phyloP scores from a whole-genome alignment of 805 yeast genomes.

The Monosporozyma siamensis region DNA sequence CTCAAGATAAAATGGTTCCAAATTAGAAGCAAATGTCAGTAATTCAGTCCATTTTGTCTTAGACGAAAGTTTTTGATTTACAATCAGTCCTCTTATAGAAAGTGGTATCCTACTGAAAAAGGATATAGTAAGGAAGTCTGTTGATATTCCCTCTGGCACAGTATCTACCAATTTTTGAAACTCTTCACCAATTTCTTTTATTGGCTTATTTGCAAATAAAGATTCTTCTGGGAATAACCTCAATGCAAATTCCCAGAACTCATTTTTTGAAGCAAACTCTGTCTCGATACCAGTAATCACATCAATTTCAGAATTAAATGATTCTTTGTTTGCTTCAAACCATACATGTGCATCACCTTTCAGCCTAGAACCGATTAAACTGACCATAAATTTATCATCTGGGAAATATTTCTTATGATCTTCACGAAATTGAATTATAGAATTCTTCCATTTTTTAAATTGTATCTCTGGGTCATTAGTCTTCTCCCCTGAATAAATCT shows the following conservation, averaged over 20 bases:
- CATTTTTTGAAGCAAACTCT: background rate
- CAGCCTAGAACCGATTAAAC: background rate
- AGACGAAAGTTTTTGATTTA: background rate
- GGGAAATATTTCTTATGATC: background rate
- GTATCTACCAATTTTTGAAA: background rate
- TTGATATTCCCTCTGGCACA: background rate
- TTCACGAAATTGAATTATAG: background rate
- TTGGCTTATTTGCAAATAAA: background rate
- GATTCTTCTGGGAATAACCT: background rate
- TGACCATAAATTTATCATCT: background rate
- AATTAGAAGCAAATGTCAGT: background rate
- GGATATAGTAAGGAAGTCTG: background rate
- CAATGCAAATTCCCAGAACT: background rate
- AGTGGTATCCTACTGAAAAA: background rate
- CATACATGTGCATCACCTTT: background rate
- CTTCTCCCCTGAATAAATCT: background rate
- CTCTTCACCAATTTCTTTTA: background rate
- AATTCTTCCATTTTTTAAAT: background rate
- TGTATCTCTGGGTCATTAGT: background rate
- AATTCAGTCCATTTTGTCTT: background rate
- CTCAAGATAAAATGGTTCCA: background rate
- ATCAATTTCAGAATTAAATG: background rate
- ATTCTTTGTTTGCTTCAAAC: background rate
- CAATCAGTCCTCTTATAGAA: background rate
- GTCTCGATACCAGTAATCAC: background rate